Conservation (phyloP, 176 grass and related monocot genomes). For the Hsuehochloa calcarea region DNA sequence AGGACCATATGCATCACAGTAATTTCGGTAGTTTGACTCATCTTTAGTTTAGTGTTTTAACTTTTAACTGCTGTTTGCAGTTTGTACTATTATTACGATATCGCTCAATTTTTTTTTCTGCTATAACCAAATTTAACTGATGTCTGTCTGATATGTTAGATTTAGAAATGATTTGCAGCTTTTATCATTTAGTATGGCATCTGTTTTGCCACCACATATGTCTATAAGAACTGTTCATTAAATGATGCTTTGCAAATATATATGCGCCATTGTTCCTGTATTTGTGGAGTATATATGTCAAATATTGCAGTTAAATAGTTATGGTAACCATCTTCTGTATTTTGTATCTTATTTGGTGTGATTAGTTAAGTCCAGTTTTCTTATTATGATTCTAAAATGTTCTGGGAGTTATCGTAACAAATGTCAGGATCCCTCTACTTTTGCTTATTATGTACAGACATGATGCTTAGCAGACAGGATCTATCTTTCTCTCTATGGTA, state of each 20-base stretch:
- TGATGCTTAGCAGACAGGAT: not conserved
- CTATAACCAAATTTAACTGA: not conserved
- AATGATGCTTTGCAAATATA: not conserved
- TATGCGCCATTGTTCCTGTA: not conserved
- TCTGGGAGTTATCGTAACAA: not conserved
- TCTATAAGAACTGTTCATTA: not conserved
- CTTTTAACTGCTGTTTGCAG: not conserved
- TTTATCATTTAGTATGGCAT: conserved; percentile 10
- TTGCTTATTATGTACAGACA: not conserved
- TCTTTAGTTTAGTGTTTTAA: not conserved
- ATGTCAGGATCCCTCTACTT: not conserved
- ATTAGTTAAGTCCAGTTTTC: not conserved
- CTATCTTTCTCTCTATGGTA: not conserved
- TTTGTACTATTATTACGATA: not conserved
- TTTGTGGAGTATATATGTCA: not conserved
- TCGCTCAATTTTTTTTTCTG: not conserved
- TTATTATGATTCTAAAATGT: not conserved
- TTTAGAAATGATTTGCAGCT: not conserved
- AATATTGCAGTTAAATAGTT: not conserved
- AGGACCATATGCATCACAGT: not conserved
- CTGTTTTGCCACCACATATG: not conserved
- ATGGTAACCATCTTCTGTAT: not conserved
- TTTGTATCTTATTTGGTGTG: not conserved
- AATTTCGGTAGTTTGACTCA: not conserved
- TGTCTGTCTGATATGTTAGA: not conserved